Evolutionary conservation across 169 alveolate genomes (phyloP).

Genomic region (Babesia sp.): DNA sequence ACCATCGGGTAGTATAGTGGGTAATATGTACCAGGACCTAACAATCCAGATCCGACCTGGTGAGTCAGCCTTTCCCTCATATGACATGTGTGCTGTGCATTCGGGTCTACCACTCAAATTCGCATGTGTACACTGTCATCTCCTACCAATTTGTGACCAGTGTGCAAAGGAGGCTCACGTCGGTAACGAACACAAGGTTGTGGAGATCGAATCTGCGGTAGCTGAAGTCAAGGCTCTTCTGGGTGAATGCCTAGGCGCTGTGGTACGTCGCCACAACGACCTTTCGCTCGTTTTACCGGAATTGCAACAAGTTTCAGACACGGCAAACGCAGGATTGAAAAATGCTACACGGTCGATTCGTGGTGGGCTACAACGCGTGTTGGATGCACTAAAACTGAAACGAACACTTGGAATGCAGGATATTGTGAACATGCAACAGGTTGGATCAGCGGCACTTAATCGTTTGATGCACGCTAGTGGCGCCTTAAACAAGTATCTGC

Average conservation of each 20-base stretch:
- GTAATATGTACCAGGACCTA: conserved; percentile 27
- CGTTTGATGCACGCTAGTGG: conserved; percentile 41
- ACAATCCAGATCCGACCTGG: conserved; percentile 30
- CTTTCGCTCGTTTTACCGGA: conserved; percentile 60
- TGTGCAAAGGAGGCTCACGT: conserved; percentile 36
- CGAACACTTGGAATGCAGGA: conserved; percentile 12
- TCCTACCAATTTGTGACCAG: conserved; percentile 37
- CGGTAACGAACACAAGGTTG: conserved; percentile 34
- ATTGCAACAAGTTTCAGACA: conserved; percentile 33
- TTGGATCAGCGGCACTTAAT: conserved; percentile 51
- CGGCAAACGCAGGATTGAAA: conserved; percentile 17
- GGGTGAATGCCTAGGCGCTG: conserved; percentile 46
- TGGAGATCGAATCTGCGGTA: conserved; percentile 44
- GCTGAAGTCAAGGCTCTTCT: conserved; percentile 55
- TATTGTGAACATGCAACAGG: conserved; percentile 36
- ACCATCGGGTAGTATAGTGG: conserved; percentile 15
- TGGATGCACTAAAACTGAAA: conserved; percentile 44
- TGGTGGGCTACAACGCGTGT: conserved; percentile 26
- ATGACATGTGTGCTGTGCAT: conserved; percentile 43
- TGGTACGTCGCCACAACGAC: conserved; percentile 52
- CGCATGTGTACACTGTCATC: conserved; percentile 50
- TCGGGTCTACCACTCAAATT: conserved; percentile 5
- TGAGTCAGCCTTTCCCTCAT: conserved; percentile 23
- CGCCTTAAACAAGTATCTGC: conserved; percentile 20
- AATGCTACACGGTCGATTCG: conserved; percentile 45